These are phyloP conservation scores for Phytopythium sindhum DNA, from an alignment of 352 stramenopile species.

Conservation along the genomic window DNA sequence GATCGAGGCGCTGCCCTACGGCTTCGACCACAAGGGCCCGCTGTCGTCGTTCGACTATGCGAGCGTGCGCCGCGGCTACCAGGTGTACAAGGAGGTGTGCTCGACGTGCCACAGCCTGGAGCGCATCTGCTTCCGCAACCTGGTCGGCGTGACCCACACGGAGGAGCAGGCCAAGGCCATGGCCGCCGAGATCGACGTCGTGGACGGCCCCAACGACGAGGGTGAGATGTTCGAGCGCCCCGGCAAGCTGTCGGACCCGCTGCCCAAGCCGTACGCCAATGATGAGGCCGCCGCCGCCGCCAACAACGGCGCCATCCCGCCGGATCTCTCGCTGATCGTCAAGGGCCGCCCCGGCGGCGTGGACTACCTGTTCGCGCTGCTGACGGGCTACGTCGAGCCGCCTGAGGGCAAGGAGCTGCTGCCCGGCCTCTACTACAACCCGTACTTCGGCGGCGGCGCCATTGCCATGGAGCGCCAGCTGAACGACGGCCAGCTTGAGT, in stretches of 20 bases:
- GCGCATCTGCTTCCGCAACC: conserved; percentile 97
- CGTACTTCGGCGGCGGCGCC: conserved; percentile 96
- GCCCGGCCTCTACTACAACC: conserved; percentile 96
- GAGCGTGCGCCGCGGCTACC: conserved; percentile 96
- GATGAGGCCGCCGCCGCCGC: conserved; percentile 95
- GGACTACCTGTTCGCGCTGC: conserved; percentile 97
- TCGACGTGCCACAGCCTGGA: conserved; percentile 97
- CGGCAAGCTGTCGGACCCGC: conserved; percentile 94
- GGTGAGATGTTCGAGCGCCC: conserved; percentile 99
- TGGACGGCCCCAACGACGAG: conserved; percentile 96
- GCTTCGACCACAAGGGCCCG: conserved; percentile 84
- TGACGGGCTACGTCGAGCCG: conserved; percentile 97
- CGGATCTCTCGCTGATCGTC: conserved; percentile 97
- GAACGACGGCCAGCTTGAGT: conserved; percentile 96
- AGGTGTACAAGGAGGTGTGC: conserved; percentile 99
- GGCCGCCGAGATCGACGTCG: conserved; percentile 94
- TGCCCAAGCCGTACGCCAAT: conserved; percentile 97
- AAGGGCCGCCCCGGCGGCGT: conserved; percentile 95
- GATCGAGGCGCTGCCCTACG: conserved; percentile 86
- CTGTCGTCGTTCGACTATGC: conserved; percentile 90
- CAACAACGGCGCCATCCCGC: conserved; percentile 97
- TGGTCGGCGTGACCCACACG: conserved; percentile 96
- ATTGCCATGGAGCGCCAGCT: conserved; percentile 99
- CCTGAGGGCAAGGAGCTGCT: conserved; percentile 89
- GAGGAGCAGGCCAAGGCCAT: conserved; percentile 91